Base-by-base conservation (phyloP, 2,329 filamentous ascomycete species). In the Chaetomium globosum region DNA sequence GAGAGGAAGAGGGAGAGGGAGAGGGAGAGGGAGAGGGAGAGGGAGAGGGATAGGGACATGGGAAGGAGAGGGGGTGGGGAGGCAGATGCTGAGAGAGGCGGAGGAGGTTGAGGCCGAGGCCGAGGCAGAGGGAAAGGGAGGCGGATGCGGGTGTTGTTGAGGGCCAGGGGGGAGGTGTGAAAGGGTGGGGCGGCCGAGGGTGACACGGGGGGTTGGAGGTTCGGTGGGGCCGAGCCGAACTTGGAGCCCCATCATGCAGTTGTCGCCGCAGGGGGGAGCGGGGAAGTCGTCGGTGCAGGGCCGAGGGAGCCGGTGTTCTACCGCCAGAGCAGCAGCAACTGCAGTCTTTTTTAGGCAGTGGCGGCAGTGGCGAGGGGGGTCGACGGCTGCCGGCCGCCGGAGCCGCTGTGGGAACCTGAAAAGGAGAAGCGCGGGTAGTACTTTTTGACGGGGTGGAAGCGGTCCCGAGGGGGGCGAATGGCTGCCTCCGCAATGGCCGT, bases 121-220 rank as follows among this genome's bases (percentile, higher is more conserved):
- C 26, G 77, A 79, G n/a, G n/a, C n/a, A 62, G 72, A 71, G 30
- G 74, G 74, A 12, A 83, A 83, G 69, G 69, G 74, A 78, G 33
- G 73, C 72, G 2, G 2, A 71, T 79, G 39, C 72, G 75, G 9
- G 63, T 59, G 46, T 65, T 73, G 28, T 65, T 73, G 28, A 72
- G 74, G 57, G n/a, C n/a, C 73, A 77, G 62, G 68, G 73, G 62
- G 68, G 73, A 19, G 73, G 71, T 12, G 73, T 81, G 2, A 78
- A 71, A 67, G 85, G 81, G 83, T 78, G 67, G 85, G 81, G 83
- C 78, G 75, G 62, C 77, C 77, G 28, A 76, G n/a, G n/a, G n/a
- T n/a, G n/a, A 80, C 28, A 77, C 76, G 1, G 76, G 78, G 23
- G 79, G 82, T 62, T 86, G 83, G 83, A 83, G 81, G 81, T 4